phyloP scores from a whole-genome alignment of 495 filamentous ascomycete genomes.

The Polyplosphaeria fusca region DNA sequence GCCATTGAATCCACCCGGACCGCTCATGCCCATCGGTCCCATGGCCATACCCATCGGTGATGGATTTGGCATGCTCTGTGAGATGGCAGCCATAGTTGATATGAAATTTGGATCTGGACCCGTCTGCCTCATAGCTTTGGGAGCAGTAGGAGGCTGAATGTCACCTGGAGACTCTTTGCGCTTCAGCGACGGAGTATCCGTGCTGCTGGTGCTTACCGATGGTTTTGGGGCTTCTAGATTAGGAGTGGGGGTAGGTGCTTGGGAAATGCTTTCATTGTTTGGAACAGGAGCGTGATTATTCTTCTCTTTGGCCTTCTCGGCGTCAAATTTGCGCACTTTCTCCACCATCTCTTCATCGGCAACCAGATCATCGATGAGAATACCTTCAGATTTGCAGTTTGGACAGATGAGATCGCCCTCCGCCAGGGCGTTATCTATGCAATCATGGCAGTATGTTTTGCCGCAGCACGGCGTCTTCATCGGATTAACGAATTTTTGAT shows the following conservation, averaged over 20 bases:
- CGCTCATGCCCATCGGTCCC: constrained; percentile 48
- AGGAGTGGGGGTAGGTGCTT: constrained; percentile 12
- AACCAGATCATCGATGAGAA: constrained; percentile 86
- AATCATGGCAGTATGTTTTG: constrained; percentile 97
- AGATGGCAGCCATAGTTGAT: constrained; percentile 32
- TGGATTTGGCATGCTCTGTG: constrained; percentile 34
- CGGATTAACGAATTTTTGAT: constrained; percentile 93
- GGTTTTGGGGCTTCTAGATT: constrained; percentile 16
- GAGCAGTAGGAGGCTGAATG: constrained; percentile 54
- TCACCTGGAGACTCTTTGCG: constrained; percentile 64
- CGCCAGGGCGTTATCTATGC: constrained; percentile 95
- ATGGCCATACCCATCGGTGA: constrained; percentile 34
- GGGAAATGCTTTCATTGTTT: constrained; percentile 12
- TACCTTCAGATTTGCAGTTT: constrained; percentile 80
- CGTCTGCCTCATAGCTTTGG: constrained; percentile 46
- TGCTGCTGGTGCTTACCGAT: constrained; percentile 17
- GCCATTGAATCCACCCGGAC: constrained; percentile 28
- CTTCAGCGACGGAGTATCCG: constrained; percentile 59
- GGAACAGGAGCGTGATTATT: constrained; percentile 41
- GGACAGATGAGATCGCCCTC: constrained; percentile 97
- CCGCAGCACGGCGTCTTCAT: constrained; percentile 97
- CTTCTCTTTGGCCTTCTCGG: constrained; percentile 60
- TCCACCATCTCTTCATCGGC: constrained; percentile 70
- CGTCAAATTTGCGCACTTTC: constrained; percentile 77
- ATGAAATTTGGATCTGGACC: constrained; percentile 31